These are phyloP conservation scores for Rosa persica DNA, from an alignment of 306 rosid species.

Conservation along the genomic window DNA sequence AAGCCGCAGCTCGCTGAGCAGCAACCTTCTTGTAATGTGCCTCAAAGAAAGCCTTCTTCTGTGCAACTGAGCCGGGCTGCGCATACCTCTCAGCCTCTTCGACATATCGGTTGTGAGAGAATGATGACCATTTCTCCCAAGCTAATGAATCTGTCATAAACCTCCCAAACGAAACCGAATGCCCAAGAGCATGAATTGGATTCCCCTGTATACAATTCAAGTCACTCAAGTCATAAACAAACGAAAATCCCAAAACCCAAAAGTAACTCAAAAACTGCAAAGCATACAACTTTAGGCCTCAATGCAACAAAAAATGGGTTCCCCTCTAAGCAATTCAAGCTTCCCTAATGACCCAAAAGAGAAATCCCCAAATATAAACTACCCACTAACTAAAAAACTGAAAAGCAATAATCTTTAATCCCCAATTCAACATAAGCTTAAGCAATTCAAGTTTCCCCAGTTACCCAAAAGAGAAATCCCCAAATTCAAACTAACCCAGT, in stretches of 20 bases:
- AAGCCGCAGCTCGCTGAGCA: constrained; percentile 74
- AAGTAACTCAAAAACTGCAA: not conserved
- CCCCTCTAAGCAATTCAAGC: constrained; percentile 37
- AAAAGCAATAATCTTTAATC: not conserved
- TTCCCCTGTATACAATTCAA: constrained; percentile 48
- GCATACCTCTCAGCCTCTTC: constrained; percentile 92
- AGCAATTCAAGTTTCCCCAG: not conserved
- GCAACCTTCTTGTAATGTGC: constrained; percentile 95
- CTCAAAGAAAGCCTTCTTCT: constrained; percentile 98
- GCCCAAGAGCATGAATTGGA: constrained; percentile 73
- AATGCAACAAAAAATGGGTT: constrained; percentile 39
- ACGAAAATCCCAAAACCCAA: not conserved
- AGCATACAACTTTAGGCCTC: constrained; percentile 1
- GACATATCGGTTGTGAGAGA: constrained; percentile 84
- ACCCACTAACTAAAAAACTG: not conserved
- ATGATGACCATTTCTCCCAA: constrained; percentile 92
- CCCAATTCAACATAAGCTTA: not conserved
- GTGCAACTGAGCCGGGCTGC: constrained; percentile 89
- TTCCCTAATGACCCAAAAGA: not conserved
- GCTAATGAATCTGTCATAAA: constrained; percentile 71
- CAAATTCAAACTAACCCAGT: not conserved
- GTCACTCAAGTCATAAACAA: not conserved
- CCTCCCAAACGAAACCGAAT: constrained; percentile 90
- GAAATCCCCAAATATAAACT: not conserved
- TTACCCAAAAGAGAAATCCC: not conserved